Conservation (phyloP, 23 red algal genomes). For the Cyanidiococcus yangmingshanensis region DNA sequence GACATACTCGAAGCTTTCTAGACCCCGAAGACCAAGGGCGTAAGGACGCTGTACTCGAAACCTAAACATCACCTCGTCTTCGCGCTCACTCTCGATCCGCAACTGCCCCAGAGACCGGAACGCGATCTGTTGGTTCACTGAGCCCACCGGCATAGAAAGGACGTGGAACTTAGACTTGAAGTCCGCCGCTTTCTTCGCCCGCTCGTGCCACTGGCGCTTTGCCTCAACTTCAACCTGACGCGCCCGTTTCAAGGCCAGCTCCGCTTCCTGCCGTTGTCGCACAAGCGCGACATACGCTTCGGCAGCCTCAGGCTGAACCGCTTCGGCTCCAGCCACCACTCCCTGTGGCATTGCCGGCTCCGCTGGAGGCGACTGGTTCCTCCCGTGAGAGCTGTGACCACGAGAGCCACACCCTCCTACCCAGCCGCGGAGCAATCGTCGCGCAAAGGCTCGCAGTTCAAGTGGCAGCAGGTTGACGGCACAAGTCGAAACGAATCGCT, state of each 20-base stretch:
- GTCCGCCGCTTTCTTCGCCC: conserved; percentile 1
- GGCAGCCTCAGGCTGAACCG: not conserved
- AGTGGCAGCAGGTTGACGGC: too few species aligned
- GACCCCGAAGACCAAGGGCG: not conserved
- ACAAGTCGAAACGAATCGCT: too few species aligned
- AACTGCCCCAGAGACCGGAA: not conserved
- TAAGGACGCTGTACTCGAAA: not conserved
- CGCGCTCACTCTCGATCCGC: not conserved
- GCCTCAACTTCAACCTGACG: not conserved
- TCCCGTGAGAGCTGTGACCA: too few species aligned
- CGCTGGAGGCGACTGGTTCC: too few species aligned
- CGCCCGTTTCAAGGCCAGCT: not conserved
- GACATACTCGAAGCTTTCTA: not conserved
- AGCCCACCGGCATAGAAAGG: not conserved
- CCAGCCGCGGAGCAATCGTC: too few species aligned
- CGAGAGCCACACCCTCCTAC: too few species aligned
- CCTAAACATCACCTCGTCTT: not conserved
- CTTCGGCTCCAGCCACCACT: not conserved
- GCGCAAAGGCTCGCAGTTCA: too few species aligned
- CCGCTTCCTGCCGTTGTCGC: not conserved
- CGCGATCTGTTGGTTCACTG: not conserved
- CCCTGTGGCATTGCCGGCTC: too few species aligned
- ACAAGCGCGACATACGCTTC: not conserved
- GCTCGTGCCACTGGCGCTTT: conserved; percentile 9
- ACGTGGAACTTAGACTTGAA: conserved; percentile 2